Evolutionary conservation across 495 filamentous ascomycete species (phyloP), one percentile per base, ranked within the genome.

Genomic region (Lophiostoma macrostomum): DNA sequence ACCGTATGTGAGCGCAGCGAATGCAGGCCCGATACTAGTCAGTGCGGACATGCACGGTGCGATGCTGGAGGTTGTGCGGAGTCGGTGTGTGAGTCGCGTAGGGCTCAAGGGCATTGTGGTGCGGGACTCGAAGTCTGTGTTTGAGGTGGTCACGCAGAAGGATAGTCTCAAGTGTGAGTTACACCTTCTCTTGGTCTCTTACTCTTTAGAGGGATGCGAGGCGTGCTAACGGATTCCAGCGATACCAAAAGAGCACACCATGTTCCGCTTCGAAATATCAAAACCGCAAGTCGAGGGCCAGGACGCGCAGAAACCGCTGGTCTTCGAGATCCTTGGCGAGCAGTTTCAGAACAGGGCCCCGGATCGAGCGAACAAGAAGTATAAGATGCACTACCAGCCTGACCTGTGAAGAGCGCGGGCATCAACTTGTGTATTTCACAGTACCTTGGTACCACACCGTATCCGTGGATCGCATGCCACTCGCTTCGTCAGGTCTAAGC

Each of bases 41-140:
- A 86, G 84, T 63, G 89, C 89, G 30, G 93, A 98, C 68, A 94
- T 84, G 60, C 93, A 96, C 68, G 93, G 93, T 0, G 90, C 91
- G 14, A 73, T 82, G 67, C 66, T 96, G 12, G 83, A 90, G 76
- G 86, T 97, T 25, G 86, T 91, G 51, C 71, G 91, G 52, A 88
- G 87, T 67, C 65, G 80, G 41, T 95, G 88, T 73, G 80, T 84
- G 34, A 81, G 85, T 34, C 73, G 91, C 47, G 93, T 98, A 4
- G 91, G 93, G 0, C 63, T 90, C 36, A 80, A 72, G 60, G 93
- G 93, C 12, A 90, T 96, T 64, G 87, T 96, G 61, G 79, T 95
- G 16, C 82, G 87, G 66, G 93, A 98, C 73, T 82, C 86, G 25
- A 90, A 84, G 68, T 89, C 86, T 67, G 81, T 82, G 10, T 93